Evolutionary conservation across 2,329 filamentous ascomycete species (phyloP).

Genomic region (Aspergillus proliferans): DNA sequence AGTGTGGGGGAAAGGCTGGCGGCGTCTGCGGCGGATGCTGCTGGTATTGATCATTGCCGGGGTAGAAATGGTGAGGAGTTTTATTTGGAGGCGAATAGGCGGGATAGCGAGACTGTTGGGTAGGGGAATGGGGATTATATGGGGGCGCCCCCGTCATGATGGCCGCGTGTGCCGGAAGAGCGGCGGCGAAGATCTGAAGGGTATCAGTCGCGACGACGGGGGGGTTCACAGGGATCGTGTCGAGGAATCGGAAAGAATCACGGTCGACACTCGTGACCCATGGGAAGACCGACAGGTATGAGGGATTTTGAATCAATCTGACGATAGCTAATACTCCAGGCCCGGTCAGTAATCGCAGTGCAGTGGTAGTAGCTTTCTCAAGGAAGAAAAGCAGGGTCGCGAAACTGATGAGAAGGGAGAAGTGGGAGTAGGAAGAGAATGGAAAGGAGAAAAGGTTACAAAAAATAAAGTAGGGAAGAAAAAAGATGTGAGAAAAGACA

Average conservation of each 20-base stretch:
- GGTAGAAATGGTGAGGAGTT: slow-evolving; percentile 32
- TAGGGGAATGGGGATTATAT: slow-evolving; percentile 41
- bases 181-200: slow-evolving; percentile 17
- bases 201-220: slow-evolving; percentile 1
- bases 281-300: too few species aligned
- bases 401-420: background rate
- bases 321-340: too few species aligned
- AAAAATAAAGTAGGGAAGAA: slow-evolving; percentile 15
- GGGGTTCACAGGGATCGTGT: slow-evolving; percentile 1
- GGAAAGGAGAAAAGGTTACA: background rate
- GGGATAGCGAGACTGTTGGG: slow-evolving; percentile 37
- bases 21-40: slow-evolving; percentile 38
- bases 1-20: slow-evolving; percentile 31
- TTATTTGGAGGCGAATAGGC: slow-evolving; percentile 40
- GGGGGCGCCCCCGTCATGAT: slow-evolving; percentile 41
- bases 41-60: slow-evolving; percentile 39
- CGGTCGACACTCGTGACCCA: too few species aligned
- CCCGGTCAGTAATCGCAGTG: slow-evolving; percentile 4
- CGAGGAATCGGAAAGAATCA: background rate
- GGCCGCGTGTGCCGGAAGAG: slow-evolving; percentile 26
- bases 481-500: slow-evolving; percentile 9
- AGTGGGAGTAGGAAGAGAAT: background rate
- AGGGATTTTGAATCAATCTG: too few species aligned
- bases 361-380: background rate
- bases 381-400: slow-evolving; percentile 3